Evolutionary conservation across 2,329 filamentous ascomycete genomes (phyloP), one percentile per base, ranked within the genome.

Genomic region (Penicillium sclerotiorum): DNA sequence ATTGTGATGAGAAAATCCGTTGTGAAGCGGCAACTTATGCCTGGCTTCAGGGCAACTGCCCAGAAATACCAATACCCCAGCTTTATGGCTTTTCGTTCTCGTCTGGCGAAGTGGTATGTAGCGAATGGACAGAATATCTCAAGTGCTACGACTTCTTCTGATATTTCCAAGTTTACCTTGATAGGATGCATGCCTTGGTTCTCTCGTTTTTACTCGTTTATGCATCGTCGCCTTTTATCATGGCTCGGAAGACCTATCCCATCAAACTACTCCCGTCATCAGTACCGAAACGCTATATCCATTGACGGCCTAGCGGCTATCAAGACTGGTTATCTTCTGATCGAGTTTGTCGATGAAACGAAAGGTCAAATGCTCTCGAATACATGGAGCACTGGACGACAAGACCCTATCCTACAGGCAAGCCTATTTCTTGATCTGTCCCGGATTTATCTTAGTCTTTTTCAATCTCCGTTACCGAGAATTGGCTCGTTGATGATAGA

Each of bases 401-500:
- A 59, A 11, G 50, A 63, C 39, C 18, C 21, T 8, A 36, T 49
- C 13, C 35, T 55, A 17, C 49, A 59, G 13, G 50, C 21, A 1
- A 66, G 61, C 41, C 49, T 67, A 8, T 65, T 62, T 36, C 50
- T 22, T n/a, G 44, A 30, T 35, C 45, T 63, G 9, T 56, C 58
- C 8, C 45, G 44, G 1, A 60, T 64, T 36, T 48, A 61, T 1
- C 21, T 65, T 5, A 48, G 36, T 22, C 8, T 62, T 2, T 44
- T 35, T 3, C 52, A 58, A 13, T 53, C 53, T 9, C 60, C 66
- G 25, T 11, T 68, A 8, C 63, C 62, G 7, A 56, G 59, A 12
- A 73, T 74, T 43, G 69, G 69, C 3, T 73, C 70, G 12, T 59
- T 65, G 11, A 59, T 56, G 11, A 58, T 73, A 6, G 53, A 69